Conservation (phyloP, 176 grass and related monocot genomes). For the Saccharum officinarum region DNA sequence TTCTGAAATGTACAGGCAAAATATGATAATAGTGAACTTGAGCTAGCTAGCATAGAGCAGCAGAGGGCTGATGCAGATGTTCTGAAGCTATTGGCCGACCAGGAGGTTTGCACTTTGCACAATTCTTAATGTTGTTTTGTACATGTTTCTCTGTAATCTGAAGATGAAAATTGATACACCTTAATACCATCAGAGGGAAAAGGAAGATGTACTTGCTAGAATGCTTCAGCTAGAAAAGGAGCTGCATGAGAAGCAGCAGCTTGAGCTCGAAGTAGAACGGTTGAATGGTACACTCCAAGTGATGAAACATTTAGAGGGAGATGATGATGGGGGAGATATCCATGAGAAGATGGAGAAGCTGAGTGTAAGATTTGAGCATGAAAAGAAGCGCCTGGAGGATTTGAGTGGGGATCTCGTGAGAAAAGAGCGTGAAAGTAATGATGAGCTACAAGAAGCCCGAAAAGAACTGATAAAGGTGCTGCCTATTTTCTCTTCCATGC, state of each 20-base stretch:
- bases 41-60: constrained; percentile 75
- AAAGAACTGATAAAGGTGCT: constrained; percentile 79
- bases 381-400: constrained; percentile 62
- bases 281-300: constrained; percentile 87
- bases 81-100: constrained; percentile 70
- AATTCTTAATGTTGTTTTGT: constrained; percentile 29
- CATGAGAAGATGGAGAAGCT: constrained; percentile 79
- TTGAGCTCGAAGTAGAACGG: constrained; percentile 82
- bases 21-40: constrained; percentile 63
- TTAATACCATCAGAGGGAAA: constrained; percentile 72
- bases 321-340: constrained; percentile 76
- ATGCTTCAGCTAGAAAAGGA: constrained; percentile 84
- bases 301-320: constrained; percentile 88
- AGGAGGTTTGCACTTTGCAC: constrained; percentile 58
- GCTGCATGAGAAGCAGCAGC: constrained; percentile 79
- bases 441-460: constrained; percentile 73
- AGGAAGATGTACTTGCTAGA: constrained; percentile 76
- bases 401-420: constrained; percentile 65
- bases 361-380: constrained; percentile 62
- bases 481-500: not conserved
- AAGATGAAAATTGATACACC: constrained; percentile 31
- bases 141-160: not conserved
- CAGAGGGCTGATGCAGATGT: constrained; percentile 80
- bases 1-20: constrained; percentile 33
- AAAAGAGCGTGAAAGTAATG: constrained; percentile 84